These are phyloP conservation scores for Chamaenerion angustifolium DNA, from an alignment of 345 rosid species.

Conservation along the genomic window DNA sequence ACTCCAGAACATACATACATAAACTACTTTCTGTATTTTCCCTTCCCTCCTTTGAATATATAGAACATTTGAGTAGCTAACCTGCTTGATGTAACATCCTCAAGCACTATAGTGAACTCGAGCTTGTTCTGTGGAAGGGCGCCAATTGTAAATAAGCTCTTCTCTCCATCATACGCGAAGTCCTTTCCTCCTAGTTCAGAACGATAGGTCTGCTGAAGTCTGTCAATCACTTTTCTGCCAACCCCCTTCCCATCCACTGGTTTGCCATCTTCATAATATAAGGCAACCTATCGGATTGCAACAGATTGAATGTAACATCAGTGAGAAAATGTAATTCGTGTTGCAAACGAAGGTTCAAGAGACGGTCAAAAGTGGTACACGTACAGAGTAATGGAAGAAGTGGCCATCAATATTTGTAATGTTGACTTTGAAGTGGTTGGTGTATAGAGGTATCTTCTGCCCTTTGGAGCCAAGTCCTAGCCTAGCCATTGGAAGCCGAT, in stretches of 20 bases:
- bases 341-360: not conserved
- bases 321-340: constrained; percentile 2
- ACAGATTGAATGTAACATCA: not conserved
- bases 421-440: constrained; percentile 73
- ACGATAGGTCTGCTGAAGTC: constrained; percentile 19
- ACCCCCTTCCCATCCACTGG: constrained; percentile 29
- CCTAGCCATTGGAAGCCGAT: constrained; percentile 48
- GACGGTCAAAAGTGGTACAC: constrained; percentile 6
- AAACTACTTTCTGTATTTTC: not conserved
- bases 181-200: constrained; percentile 24
- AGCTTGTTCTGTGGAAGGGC: constrained; percentile 25
- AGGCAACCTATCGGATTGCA: constrained; percentile 16
- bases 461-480: constrained; percentile 53
- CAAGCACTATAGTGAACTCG: constrained; percentile 27
- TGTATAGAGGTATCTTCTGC: constrained; percentile 37
- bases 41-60: too few relatives aligned
- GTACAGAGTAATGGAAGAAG: constrained; percentile 71
- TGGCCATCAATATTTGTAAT: constrained; percentile 33
- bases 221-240: constrained; percentile 28
- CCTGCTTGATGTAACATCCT: constrained; percentile 23
- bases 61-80: not conserved
- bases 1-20: not conserved
- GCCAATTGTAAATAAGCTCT: constrained; percentile 32
- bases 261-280: constrained; percentile 28
- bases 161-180: constrained; percentile 39